These are phyloP conservation scores for Tardiomyces depauwii DNA, from an alignment of 1,139 yeast species.

Conservation along the genomic window DNA sequence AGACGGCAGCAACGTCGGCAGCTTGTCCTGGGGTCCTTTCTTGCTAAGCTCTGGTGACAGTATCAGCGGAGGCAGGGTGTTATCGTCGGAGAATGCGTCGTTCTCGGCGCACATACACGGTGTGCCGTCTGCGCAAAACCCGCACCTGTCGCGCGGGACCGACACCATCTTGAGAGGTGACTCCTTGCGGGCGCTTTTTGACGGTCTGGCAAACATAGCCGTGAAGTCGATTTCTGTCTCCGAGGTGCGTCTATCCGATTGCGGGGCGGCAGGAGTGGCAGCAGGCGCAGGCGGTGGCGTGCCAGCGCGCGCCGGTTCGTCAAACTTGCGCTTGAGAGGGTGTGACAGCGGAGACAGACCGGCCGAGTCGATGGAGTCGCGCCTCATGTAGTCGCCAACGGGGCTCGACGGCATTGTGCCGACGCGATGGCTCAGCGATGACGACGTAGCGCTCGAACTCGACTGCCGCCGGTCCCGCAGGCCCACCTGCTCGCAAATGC, in stretches of 20 bases:
- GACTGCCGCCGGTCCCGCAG: not conserved
- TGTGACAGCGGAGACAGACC: not conserved
- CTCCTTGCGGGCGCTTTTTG: conserved; percentile 11
- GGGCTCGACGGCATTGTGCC: too few relatives aligned
- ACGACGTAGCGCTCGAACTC: too few relatives aligned
- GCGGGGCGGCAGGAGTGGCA: too few relatives aligned
- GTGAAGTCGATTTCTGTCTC: conserved; percentile 10
- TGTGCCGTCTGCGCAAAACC: conserved; percentile 85
- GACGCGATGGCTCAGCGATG: too few relatives aligned
- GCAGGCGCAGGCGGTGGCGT: not conserved
- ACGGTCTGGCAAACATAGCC: conserved; percentile 9
- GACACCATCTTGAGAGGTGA: conserved; percentile 2
- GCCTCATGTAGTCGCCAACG: not conserved
- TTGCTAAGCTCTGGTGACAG: not conserved
- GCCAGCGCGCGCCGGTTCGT: not conserved
- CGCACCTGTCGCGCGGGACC: conserved; percentile 52
- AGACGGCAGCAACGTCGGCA: not conserved
- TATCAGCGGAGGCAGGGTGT: conserved; percentile 1
- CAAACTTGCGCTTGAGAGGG: not conserved
- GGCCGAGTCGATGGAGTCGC: not conserved
- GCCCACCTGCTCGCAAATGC: conserved; percentile 61
- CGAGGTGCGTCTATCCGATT: not conserved
- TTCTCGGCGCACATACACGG: conserved; percentile 77
- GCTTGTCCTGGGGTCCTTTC: not conserved
- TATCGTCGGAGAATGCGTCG: conserved; percentile 37